A percentile compares a stretch with the other conserved stretches of the same genome.
phyloP scores from a whole-genome alignment of 805 yeast genomes.

The Starmerella riodocensis region DNA sequence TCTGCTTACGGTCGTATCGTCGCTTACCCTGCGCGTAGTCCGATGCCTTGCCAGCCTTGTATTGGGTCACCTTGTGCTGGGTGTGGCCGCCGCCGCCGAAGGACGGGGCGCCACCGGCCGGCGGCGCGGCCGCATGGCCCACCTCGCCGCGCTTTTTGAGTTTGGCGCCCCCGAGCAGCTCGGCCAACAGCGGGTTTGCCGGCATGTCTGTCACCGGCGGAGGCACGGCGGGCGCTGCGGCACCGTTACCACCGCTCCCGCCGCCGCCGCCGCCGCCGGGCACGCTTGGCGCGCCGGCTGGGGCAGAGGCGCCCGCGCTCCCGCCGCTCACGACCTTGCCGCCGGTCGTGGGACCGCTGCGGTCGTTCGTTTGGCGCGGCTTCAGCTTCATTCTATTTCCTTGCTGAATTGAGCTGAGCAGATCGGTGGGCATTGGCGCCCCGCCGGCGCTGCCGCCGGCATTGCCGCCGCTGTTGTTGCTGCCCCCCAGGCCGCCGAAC shows the following conservation, averaged over 20 bases:
- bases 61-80: slow-evolving; percentile 99
- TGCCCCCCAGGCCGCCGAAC: slow-evolving; percentile 23
- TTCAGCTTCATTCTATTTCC: slow-evolving; percentile 39
- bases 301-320: slow-evolving; percentile 12
- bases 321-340: slow-evolving; percentile 28
- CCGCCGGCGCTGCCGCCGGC: slow-evolving; percentile 23
- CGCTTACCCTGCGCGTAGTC: slow-evolving; percentile 99
- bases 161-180: slow-evolving; percentile 17
- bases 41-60: slow-evolving; percentile 99
- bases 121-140: slow-evolving; percentile 1
- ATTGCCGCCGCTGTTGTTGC: slow-evolving; percentile 23
- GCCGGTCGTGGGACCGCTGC: slow-evolving; percentile 47
- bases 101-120: slow-evolving; percentile 12
- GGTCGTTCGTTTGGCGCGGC: slow-evolving; percentile 50
- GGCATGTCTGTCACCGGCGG: slow-evolving; percentile 13
- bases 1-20: slow-evolving; percentile 99
- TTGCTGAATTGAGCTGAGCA: slow-evolving; percentile 73
- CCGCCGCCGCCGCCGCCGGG: slow-evolving; percentile 16
- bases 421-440: slow-evolving; percentile 27
- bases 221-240: slow-evolving; percentile 4
- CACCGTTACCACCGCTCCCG: slow-evolving; percentile 9
- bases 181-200: slow-evolving; percentile 19
- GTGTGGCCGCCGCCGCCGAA: slow-evolving; percentile 99
- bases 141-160: slow-evolving; percentile 11
- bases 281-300: slow-evolving; percentile 10